phyloP scores from a whole-genome alignment of 768 basidiomycete species.

The Dendrothele bispora region DNA sequence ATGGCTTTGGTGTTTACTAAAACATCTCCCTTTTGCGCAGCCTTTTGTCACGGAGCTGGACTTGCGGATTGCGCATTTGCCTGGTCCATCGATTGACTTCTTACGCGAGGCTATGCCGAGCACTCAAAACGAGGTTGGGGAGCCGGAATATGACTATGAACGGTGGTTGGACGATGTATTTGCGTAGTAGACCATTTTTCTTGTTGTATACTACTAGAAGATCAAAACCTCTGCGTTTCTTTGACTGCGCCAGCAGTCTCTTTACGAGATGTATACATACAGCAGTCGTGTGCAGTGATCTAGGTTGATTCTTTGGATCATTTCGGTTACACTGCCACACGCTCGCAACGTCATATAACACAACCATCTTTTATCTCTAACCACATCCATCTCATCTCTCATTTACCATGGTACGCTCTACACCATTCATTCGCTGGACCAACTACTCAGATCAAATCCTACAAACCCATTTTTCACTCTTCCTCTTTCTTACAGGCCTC shows the following conservation, averaged over 20 bases:
- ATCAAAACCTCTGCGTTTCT: too few relatives aligned
- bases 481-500: constrained; percentile 43
- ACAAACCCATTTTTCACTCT: too few relatives aligned
- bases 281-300: not conserved
- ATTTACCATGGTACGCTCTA: not conserved
- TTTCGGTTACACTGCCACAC: not conserved
- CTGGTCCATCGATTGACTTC: constrained; percentile 74
- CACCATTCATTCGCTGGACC: too few relatives aligned
- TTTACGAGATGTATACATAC: too few relatives aligned
- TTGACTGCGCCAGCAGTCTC: too few relatives aligned
- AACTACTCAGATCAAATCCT: too few relatives aligned
- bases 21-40: constrained; percentile 40
- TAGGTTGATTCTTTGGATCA: too few relatives aligned
- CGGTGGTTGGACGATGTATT: constrained; percentile 81
- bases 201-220: too few relatives aligned
- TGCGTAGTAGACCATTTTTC: constrained; percentile 33
- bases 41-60: constrained; percentile 94
- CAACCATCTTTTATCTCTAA: constrained; percentile 6
- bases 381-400: not conserved
- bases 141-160: constrained; percentile 79
- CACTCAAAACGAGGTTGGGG: constrained; percentile 49
- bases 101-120: constrained; percentile 80
- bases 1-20: not conserved
- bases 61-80: constrained; percentile 79
- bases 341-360: not conserved